phyloP scores from a whole-genome alignment of 495 filamentous ascomycete genomes.

The Neurospora intermedia region DNA sequence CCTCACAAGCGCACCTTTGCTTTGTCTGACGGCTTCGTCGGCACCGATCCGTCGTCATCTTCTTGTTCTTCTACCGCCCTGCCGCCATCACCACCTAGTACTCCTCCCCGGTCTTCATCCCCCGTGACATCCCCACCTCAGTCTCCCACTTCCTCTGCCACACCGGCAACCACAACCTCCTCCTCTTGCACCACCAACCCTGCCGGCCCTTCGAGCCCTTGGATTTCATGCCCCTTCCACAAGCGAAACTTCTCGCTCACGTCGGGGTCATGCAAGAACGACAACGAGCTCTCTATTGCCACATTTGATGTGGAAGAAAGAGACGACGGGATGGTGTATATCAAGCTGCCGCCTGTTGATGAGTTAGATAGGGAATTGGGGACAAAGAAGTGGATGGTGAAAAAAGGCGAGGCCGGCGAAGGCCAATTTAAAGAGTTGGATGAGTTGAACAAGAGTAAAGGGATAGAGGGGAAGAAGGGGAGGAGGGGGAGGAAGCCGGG shows the following conservation, averaged over 20 bases:
- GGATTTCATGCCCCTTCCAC: slow-evolving; percentile 85
- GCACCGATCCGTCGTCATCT: slow-evolving; percentile 46
- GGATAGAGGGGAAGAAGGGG: slow-evolving; percentile 21
- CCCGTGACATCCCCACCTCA: slow-evolving; percentile 28
- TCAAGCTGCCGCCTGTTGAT: slow-evolving; percentile 74
- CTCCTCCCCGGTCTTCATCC: neutral
- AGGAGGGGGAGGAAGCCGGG: slow-evolving; percentile 25
- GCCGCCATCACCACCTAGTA: slow-evolving; percentile 9
- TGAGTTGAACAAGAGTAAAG: slow-evolving; percentile 33
- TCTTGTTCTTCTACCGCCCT: slow-evolving; percentile 23
- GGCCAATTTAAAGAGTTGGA: slow-evolving; percentile 62
- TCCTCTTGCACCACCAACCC: slow-evolving; percentile 22
- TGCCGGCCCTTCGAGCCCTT: slow-evolving; percentile 46
- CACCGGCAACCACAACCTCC: slow-evolving; percentile 21
- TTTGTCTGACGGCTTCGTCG: slow-evolving; percentile 76
- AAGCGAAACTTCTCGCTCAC: slow-evolving; percentile 83
- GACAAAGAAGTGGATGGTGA: slow-evolving; percentile 75
- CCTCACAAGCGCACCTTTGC: slow-evolving; percentile 92
- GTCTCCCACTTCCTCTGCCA: slow-evolving; percentile 23
- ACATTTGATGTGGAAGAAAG: slow-evolving; percentile 76
- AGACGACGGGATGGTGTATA: slow-evolving; percentile 71
- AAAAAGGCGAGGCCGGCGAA: slow-evolving; percentile 51
- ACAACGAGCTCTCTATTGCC: slow-evolving; percentile 68
- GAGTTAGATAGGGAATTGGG: slow-evolving; percentile 78
- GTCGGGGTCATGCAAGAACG: slow-evolving; percentile 66